A percentile compares a stretch with the other conserved stretches of the same genome.
These are phyloP conservation scores for Capronia epimyces DNA, from an alignment of 2,329 filamentous ascomycete species.

Conservation along the genomic window DNA sequence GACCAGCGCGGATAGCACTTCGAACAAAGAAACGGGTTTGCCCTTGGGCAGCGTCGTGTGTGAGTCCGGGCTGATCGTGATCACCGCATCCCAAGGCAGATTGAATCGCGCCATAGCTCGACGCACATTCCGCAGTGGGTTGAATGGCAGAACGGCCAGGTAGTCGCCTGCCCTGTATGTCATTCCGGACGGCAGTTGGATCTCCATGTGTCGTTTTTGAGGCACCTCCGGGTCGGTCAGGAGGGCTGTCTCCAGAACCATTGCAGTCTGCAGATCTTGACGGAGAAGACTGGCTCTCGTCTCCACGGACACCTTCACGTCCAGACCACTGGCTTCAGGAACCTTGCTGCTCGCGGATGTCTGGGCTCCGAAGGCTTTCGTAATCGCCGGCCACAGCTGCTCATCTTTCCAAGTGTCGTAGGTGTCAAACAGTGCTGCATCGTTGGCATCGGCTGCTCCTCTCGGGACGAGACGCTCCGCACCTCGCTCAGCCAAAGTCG, in stretches of 20 bases:
- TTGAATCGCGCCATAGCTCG: slow-evolving; percentile 58
- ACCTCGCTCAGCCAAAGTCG: slow-evolving; percentile 48
- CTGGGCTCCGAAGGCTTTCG: slow-evolving; percentile 30
- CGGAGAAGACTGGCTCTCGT: slow-evolving; percentile 52
- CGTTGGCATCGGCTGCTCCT: slow-evolving; percentile 51
- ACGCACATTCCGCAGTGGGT: slow-evolving; percentile 54
- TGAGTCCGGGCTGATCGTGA: slow-evolving; percentile 53
- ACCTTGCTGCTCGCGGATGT: too few species aligned
- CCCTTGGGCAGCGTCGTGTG: slow-evolving; percentile 43
- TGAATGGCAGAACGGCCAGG: slow-evolving; percentile 62
- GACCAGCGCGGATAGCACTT: slow-evolving; percentile 64
- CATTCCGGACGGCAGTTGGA: slow-evolving; percentile 57
- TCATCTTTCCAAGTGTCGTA: slow-evolving; percentile 65
- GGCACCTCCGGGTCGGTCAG: slow-evolving; percentile 50
- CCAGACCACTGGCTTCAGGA: too few species aligned
- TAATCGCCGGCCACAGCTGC: slow-evolving; percentile 48
- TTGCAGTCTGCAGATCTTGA: slow-evolving; percentile 57
- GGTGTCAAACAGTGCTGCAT: slow-evolving; percentile 61
- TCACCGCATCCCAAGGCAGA: slow-evolving; percentile 62
- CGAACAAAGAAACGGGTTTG: slow-evolving; percentile 55
- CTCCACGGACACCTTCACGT: neutral
- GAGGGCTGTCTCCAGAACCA: slow-evolving; percentile 50
- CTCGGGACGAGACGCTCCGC: slow-evolving; percentile 45
- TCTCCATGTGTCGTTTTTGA: slow-evolving; percentile 58
- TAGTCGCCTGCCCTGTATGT: slow-evolving; percentile 66